Percentiles rank a stretch among this genome's conserved stretches.
Evolutionary conservation across 2,329 filamentous ascomycete species (phyloP).

Genomic region (Paecilomyces formosus): DNA sequence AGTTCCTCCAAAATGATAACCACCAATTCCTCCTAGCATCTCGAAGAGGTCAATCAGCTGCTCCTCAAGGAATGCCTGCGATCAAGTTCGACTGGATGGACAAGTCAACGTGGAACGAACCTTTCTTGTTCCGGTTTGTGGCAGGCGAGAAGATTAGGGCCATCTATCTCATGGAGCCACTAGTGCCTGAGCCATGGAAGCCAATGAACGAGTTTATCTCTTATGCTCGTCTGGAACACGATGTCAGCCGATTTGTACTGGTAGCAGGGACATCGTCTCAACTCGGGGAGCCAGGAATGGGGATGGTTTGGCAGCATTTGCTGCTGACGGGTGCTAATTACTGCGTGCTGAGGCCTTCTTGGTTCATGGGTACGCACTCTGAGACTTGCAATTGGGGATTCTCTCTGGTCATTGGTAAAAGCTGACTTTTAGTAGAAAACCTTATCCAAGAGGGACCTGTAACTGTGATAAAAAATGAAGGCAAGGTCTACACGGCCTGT

Average conservation of each 20-base stretch:
- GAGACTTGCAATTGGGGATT: not conserved
- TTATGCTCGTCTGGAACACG: slow-evolving; percentile 24
- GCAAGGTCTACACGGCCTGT: slow-evolving; percentile 38
- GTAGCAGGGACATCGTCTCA: slow-evolving; percentile 32
- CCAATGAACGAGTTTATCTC: slow-evolving; percentile 38
- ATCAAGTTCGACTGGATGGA: slow-evolving; percentile 42
- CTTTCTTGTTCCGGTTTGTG: slow-evolving; percentile 18
- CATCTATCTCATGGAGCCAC: slow-evolving; percentile 37
- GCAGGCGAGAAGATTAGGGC: slow-evolving; percentile 19
- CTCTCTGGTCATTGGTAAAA: not conserved
- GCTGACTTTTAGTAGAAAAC: slow-evolving; percentile 31
- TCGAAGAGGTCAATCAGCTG: slow-evolving; percentile 19
- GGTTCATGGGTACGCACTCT: slow-evolving; percentile 37
- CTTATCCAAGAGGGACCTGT: slow-evolving; percentile 28
- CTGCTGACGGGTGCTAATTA: slow-evolving; percentile 34
- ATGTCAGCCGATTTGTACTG: slow-evolving; percentile 40
- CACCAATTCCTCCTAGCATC: slow-evolving; percentile 32
- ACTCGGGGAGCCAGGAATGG: slow-evolving; percentile 28
- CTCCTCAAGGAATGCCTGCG: slow-evolving; percentile 9
- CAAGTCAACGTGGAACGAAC: slow-evolving; percentile 29
- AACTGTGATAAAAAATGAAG: slow-evolving; percentile 29
- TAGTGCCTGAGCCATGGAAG: slow-evolving; percentile 21
- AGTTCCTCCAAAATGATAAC: slow-evolving; percentile 5
- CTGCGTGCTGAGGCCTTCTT: slow-evolving; percentile 40
- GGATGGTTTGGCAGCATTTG: slow-evolving; percentile 33